Evolutionary conservation across 805 yeast genomes (phyloP).

Genomic region (Komagataella phaffii): DNA sequence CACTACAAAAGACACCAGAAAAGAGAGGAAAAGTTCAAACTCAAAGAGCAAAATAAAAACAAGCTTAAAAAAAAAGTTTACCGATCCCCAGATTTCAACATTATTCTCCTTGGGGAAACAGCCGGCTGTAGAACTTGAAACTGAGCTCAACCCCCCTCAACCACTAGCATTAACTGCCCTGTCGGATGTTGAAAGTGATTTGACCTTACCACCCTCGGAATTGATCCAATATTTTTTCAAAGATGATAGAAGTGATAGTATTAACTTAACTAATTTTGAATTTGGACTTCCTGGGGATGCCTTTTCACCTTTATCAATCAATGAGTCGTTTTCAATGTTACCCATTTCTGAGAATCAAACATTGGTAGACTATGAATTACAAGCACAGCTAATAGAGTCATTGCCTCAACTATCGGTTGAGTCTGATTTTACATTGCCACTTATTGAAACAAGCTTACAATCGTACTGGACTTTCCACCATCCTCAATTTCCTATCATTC

Average conservation of each 20-base stretch:
- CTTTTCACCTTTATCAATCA: neutral
- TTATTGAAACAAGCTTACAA: constrained; percentile 9
- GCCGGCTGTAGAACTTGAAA: neutral
- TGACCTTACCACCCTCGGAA: neutral
- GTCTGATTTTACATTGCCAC: neutral
- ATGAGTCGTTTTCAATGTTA: neutral
- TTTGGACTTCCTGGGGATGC: neutral
- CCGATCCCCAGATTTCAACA: neutral
- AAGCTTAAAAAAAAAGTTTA: neutral
- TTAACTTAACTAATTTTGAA: neutral
- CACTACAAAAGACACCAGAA: constrained; percentile 23
- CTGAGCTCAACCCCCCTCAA: neutral
- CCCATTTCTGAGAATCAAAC: neutral
- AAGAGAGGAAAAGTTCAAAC: constrained; percentile 10
- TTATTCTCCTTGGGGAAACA: neutral
- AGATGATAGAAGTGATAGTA: neutral
- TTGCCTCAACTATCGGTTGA: neutral
- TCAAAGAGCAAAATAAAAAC: neutral
- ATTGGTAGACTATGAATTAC: neutral
- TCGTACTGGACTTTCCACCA: constrained; percentile 43
- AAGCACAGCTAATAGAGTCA: neutral
- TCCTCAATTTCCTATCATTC: constrained; percentile 36
- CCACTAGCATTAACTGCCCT: neutral
- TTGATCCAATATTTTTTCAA: neutral
- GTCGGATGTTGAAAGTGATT: neutral